Base-by-base conservation (phyloP, 148 eudicot species). In the Polygonum maritimum region DNA sequence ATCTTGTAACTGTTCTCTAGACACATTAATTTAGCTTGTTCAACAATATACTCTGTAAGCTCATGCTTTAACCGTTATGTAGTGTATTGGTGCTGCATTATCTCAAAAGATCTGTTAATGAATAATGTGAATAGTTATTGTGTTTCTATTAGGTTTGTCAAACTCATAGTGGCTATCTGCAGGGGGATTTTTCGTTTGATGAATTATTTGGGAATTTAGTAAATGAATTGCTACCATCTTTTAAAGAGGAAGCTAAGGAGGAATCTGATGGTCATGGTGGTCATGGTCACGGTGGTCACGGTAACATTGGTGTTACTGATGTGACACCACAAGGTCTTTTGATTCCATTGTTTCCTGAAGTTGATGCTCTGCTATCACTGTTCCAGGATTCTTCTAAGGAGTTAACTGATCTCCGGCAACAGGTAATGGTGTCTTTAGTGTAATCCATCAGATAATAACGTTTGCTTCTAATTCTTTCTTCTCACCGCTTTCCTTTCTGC, bases 151-250 rank as follows among this genome's bases (percentile, higher is more conserved):
- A 44, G 9, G 47, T 44, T 44, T 7, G 47, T 44, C 47, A 7
- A 7, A 44, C 47, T 7, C 36, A 14, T 35, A 1, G 7, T 63
- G 26, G 15, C n/a, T 60, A 35, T 73, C 6, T 86, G 80, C 73
- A 96, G 98, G 99, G 99, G 77, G 92, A 89, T 76, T 96, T 96
- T 76, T 96, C 99, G 48, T 96, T 92, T 82, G 99, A 96, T 84
- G 94, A 93, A 16, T 86, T 96, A 80, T 96, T 96, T 81, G 99
- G 98, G 55, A 96, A 86, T 83, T 79, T 92, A 80, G 98, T 96
- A 51, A 91, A 92, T 78, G 91, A 88, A 79, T 78, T 92, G 73
- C 86, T 96, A 75, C 97, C 98, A 21, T 88, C 93, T 33, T 92
- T 83, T 74, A 86, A 85, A 79, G 99, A 91, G 51, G 92, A 87